Evolutionary conservation across 2,329 filamentous ascomycete genomes (phyloP), one percentile per base, ranked within the genome.

Genomic region (Colletotrichum cereale): DNA sequence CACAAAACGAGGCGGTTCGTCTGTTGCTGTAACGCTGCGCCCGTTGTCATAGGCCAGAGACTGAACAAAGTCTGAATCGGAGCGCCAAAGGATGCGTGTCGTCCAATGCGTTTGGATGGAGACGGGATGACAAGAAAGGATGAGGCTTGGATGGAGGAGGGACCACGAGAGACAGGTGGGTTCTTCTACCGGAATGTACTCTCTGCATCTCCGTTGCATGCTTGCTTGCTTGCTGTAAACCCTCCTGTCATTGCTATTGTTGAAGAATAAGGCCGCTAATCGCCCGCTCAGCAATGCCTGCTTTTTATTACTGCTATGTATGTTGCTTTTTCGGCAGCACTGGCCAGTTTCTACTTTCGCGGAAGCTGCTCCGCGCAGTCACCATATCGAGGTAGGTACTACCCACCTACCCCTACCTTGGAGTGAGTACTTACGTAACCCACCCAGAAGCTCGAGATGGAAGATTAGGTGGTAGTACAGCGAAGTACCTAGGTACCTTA

Each of bases 51-150:
- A 44, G 47, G 29, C 55, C 62, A 56, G 63, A 64, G 55, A 55
- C 38, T 26, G 38, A 21, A 47, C 55, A 47, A 40, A 16, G 34
- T 58, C 65, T 24, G 29, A 66, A 18, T 29, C 18, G n/a, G 21
- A 34, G n/a, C 11, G 61, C 18, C 52, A 26, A 63, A 36, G 29
- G 44, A 40, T 58, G 66, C 34, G 38, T 38, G 36, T 29, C 21
- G 26, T 42, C 31, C 31, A 24, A 69, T 69, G 36, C 50, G 31
- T 60, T 16, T 64, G 26, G 40, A 63, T 57, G 60, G 60, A 42
- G 42, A 34, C 29, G 34, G 12, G 29, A 38, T 48, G 31, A 21
- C 21, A 24, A n/a, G 31, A 29, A 18, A 29, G 12, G 16, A 18
- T 5, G 48, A 31, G 31, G 34, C 4, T 31, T 50, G 10, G 7